These are phyloP conservation scores for Acanthamoeba castellanii DNA, from an alignment of 208 protist genomes.

Conservation along the genomic window DNA sequence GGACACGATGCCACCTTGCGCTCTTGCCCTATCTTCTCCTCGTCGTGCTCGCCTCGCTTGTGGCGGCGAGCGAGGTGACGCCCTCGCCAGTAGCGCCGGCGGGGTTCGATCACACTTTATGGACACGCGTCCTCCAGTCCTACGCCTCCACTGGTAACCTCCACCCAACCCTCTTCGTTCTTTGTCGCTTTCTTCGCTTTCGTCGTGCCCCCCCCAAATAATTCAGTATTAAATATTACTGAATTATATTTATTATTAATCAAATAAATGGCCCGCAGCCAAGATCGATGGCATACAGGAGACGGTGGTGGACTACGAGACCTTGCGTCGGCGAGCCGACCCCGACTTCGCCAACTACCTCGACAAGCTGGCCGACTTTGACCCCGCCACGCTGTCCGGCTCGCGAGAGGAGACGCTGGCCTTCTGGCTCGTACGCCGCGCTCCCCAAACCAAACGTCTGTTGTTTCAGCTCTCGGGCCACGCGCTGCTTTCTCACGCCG, in stretches of 20 bases:
- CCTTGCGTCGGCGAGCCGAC: background rate
- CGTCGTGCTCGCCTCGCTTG: background rate
- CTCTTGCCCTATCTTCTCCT: background rate
- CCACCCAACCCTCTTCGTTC: background rate
- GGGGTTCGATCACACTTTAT: background rate
- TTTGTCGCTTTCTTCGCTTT: background rate
- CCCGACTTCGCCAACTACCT: slow-evolving; percentile 3
- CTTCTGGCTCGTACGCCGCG: slow-evolving; percentile 33
- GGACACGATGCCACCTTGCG: too few relatives aligned
- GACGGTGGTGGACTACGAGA: slow-evolving; percentile 52
- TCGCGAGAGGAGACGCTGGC: background rate
- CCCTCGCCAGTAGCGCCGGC: background rate
- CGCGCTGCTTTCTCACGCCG: too few relatives aligned
- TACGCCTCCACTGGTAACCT: background rate
- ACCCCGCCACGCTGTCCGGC: background rate
- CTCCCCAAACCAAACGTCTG: too few relatives aligned
- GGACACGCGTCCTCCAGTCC: slow-evolving; percentile 19
- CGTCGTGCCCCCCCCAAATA: too few relatives aligned
- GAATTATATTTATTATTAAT: background rate
- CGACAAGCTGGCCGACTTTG: background rate
- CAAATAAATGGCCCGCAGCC: background rate
- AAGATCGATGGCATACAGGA: slow-evolving; percentile 66
- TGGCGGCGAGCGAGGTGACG: background rate
- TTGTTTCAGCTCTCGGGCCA: too few relatives aligned
- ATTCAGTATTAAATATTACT: too few relatives aligned